Conservation (phyloP, 1,284 basidiomycete genomes). For the Ceratobasidium sp. region DNA sequence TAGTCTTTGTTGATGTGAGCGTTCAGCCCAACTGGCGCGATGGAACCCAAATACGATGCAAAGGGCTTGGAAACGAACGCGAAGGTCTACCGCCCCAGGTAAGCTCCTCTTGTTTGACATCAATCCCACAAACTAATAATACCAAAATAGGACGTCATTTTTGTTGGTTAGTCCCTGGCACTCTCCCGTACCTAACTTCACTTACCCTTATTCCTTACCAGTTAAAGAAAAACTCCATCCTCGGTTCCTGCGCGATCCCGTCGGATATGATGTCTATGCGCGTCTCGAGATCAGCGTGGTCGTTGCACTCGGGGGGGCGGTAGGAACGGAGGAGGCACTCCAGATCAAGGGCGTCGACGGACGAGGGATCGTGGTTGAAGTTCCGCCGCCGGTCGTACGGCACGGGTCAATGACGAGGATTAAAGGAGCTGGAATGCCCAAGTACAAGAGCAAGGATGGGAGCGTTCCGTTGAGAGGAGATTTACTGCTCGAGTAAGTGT, state of each 20-base stretch:
- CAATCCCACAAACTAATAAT: slow-evolving; percentile 14
- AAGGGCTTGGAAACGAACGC: slow-evolving; percentile 42
- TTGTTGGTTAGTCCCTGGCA: slow-evolving; percentile 30
- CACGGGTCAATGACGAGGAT: slow-evolving; percentile 41
- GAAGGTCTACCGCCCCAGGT: slow-evolving; percentile 36
- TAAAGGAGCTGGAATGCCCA: slow-evolving; percentile 41
- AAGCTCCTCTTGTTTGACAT: not conserved
- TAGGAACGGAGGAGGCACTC: slow-evolving; percentile 15
- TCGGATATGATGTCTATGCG: slow-evolving; percentile 35
- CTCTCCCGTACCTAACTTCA: not conserved
- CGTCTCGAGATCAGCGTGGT: slow-evolving; percentile 36
- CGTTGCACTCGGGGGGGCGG: slow-evolving; percentile 28
- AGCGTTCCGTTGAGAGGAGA: slow-evolving; percentile 40
- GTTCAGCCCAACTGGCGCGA: slow-evolving; percentile 42
- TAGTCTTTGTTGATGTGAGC: slow-evolving; percentile 37
- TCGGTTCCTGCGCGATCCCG: slow-evolving; percentile 41
- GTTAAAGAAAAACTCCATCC: slow-evolving; percentile 42
- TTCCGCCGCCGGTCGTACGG: slow-evolving; percentile 38
- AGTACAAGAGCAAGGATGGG: slow-evolving; percentile 38
- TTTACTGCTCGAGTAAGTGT: slow-evolving; percentile 41
- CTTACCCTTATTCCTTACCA: not conserved
- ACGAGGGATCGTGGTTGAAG: slow-evolving; percentile 36
- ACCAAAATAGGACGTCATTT: slow-evolving; percentile 37
- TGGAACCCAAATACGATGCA: slow-evolving; percentile 42
- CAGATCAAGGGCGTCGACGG: slow-evolving; percentile 41